Evolutionary conservation across 176 grass and related monocot species (phyloP).

Genomic region (Pharus latifolius): DNA sequence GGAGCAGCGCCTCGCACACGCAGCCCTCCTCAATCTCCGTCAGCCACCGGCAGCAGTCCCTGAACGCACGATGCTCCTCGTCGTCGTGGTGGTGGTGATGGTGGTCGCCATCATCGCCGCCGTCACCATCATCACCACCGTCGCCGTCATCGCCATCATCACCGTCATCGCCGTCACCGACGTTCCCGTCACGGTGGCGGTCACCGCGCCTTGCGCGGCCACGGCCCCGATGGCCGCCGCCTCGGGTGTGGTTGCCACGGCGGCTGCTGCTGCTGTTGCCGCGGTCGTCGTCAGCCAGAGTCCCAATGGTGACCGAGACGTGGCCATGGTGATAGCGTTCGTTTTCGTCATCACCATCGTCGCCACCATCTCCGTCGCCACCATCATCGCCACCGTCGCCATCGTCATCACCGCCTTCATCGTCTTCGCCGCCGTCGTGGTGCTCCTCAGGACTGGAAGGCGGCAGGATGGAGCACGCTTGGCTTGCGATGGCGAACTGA

Average conservation of each 20-base stretch:
- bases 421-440: background rate
- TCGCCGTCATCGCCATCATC: background rate
- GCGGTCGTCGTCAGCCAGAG: background rate
- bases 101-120: accelerated
- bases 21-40: conserved; percentile 67
- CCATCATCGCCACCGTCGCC: background rate
- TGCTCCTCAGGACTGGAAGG: conserved; percentile 6
- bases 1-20: conserved; percentile 59
- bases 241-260: background rate
- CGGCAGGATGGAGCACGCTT: conserved; percentile 57
- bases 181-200: background rate
- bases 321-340: background rate
- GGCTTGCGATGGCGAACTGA: conserved; percentile 70
- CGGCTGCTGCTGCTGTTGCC: background rate
- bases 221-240: background rate
- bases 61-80: conserved; percentile 37
- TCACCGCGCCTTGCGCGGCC: background rate
- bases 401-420: background rate
- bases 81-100: conserved; percentile 11
- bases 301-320: conserved; percentile 1
- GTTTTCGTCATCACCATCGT: background rate
- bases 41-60: conserved; percentile 78
- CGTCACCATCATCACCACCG: accelerated
- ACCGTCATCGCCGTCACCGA: background rate
- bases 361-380: background rate